Evolutionary conservation across 345 rosid genomes (phyloP), one percentile per base, ranked within the genome.

Genomic region (Clarkia xantiana): DNA sequence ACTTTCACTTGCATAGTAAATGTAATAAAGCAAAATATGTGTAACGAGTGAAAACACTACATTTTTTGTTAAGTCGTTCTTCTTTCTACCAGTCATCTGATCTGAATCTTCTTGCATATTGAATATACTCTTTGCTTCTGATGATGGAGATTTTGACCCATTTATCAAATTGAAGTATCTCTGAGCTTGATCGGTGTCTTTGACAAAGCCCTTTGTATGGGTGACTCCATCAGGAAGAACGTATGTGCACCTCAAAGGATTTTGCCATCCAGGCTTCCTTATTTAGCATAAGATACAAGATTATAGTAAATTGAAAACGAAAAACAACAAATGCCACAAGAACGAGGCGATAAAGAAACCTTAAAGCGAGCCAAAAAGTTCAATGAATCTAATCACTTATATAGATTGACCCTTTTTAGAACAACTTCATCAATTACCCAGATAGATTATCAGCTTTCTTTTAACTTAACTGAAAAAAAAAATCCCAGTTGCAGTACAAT

Each of bases 191-290:
- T 77, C 70, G 3, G 79, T 80, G 49, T 79, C 78, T 62, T 79
- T 90, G 20, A 90, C 86, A 71, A 69, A 86, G 45, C 97, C 97
- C 70, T 76, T 80, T 1, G 81, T 80, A 57, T 79, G 81, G 12
- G 76, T 71, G 44, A 85, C 61, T 36, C 95, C 97, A 55, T 85
- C 94, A 54, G 96, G 96, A 59, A 90, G 84, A 49, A 83, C 94
- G 57, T 90, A 90, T 0, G 89, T 79, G 60, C 82, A 73, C 55
- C 82, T 72, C 11, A 86, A 57, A 1, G 71, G 59, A 71, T 81
- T 90, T 48, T 60, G 67, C 40, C 47, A 61, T n/a, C 84, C 94
- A 14, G 75, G 66, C 47, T 72, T 76, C 78, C 82, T 81, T n/a
- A n/a, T n/a, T 52, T 29, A 55, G 54, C 20, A 15, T 40, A 10